Evolutionary conservation across 164 flowering plant species (phyloP).

Genomic region (Nelumbo lutea): DNA sequence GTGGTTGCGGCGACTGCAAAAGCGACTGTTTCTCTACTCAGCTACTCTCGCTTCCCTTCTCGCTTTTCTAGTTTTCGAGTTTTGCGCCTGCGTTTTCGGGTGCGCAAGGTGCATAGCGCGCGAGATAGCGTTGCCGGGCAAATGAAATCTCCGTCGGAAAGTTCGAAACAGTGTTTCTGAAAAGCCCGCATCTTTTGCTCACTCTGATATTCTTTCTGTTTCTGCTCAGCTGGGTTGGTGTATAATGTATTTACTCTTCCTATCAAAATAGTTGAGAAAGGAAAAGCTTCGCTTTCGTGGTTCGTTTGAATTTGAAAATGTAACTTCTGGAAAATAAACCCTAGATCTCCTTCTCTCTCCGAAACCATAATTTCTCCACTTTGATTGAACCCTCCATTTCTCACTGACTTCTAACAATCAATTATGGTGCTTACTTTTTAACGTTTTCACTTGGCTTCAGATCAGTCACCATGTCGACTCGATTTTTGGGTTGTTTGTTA

Average conservation of each 20-base stretch:
- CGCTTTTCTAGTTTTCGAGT: not conserved
- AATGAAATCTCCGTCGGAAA: not conserved
- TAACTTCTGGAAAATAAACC: not conserved
- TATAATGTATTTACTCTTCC: not conserved
- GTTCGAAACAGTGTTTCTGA: not conserved
- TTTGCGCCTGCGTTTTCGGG: not conserved
- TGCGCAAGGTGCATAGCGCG: not conserved
- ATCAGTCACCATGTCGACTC: slow-evolving; percentile 12
- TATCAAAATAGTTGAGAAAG: no score
- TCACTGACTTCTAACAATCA: not conserved
- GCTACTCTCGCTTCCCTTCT: not conserved
- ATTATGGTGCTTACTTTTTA: not conserved
- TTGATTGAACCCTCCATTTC: not conserved
- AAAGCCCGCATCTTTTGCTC: not conserved
- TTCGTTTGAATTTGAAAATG: not conserved
- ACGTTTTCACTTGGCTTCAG: not conserved
- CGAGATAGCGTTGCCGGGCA: not conserved
- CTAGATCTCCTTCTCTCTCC: not conserved
- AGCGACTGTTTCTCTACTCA: no score
- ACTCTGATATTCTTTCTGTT: not conserved
- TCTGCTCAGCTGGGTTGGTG: not conserved
- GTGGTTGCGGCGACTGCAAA: not conserved
- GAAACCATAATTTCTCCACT: not conserved
- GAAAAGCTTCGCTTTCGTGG: not conserved
- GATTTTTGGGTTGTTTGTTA: slow-evolving; percentile 6